Percentiles rank a stretch among this genome's conserved stretches.
Evolutionary conservation across 345 rosid genomes (phyloP).

Genomic region (Acer negundo): DNA sequence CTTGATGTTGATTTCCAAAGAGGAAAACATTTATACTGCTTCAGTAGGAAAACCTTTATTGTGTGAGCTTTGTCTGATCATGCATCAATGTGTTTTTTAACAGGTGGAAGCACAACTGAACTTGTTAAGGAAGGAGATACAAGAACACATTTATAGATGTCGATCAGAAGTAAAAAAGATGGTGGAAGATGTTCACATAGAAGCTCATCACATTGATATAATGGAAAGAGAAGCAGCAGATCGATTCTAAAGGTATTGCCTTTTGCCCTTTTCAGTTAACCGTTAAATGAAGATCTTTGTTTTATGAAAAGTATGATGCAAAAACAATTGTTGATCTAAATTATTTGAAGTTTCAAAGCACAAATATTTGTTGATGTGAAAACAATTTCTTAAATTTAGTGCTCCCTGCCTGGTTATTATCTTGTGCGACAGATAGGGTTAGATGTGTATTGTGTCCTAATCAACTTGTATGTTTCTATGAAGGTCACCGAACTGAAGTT

Average conservation of each 20-base stretch:
- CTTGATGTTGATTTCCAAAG: not conserved
- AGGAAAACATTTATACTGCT: not conserved
- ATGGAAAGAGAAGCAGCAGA: constrained; percentile 81
- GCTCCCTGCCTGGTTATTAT: not conserved
- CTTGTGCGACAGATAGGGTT: not conserved
- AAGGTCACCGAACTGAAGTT: constrained; percentile 53
- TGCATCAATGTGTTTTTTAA: constrained; percentile 2
- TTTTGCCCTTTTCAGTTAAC: not conserved
- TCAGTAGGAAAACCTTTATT: not conserved
- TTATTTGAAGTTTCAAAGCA: not conserved
- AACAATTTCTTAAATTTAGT: not conserved
- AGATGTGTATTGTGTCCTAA: not conserved
- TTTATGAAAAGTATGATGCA: not conserved
- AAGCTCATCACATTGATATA: constrained; percentile 47
- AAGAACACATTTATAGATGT: constrained; percentile 44
- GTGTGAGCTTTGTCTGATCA: constrained; percentile 4
- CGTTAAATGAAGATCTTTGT: not conserved
- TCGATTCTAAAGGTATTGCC: constrained; percentile 49
- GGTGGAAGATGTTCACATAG: constrained; percentile 50
- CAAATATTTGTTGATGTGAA: too few relatives aligned
- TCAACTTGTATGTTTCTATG: not conserved
- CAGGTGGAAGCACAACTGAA: constrained; percentile 59
- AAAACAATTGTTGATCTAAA: not conserved
- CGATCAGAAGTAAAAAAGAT: constrained; percentile 60
- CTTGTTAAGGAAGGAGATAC: constrained; percentile 54